Base-by-base conservation (phyloP, 371 early-diverging fungal genomes). In the Lichtheimia corymbifera region DNA sequence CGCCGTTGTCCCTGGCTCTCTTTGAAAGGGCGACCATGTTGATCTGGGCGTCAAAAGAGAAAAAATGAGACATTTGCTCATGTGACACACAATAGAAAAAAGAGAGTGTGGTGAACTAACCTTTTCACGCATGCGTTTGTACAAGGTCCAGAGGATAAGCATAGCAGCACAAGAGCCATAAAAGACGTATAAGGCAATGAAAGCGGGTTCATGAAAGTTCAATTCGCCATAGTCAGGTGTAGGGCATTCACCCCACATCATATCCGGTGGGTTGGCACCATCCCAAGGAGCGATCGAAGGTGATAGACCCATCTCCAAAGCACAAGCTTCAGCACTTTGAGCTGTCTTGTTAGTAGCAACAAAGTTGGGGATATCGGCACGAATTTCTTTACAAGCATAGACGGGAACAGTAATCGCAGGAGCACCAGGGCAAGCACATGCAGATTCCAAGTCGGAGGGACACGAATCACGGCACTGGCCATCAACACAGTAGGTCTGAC, bases 121-220 rank as follows among this genome's bases (percentile, higher is more conserved):
- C 58, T 65, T 74, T 60, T 77, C 80, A 22, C 68, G 56, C 14
- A 52, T 58, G 4, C 50, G 82, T 72, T 91, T 89, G 65, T 91
- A 90, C 0, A 82, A 42, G 27, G 74, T 75, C 62, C 89, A 89
- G 1, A 71, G 55, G 14, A 83, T 55, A 17, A 81, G 65, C 54
- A 87, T 67, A 20, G 80, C 68, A 6, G 78, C 76, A 25, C 88
- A 72, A 71, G 88, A 91, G 15, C 82, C 83, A 35, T 85, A 76
- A 27, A 87, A 85, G 9, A 77, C 70, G 41, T 75, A 66, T 18
- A 82, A 58, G 5, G 86, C 78, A 55, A 85, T 76, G 52, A 77
- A 77, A 13, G 71, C 68, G 55, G 67, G 71, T 40, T 76, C 82
- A 53, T 65, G 55, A 59, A 65, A 76, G 3, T 44, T 77, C 30